These are phyloP conservation scores for Eucalyptus pauciflora DNA, from an alignment of 345 rosid genomes.

Conservation along the genomic window DNA sequence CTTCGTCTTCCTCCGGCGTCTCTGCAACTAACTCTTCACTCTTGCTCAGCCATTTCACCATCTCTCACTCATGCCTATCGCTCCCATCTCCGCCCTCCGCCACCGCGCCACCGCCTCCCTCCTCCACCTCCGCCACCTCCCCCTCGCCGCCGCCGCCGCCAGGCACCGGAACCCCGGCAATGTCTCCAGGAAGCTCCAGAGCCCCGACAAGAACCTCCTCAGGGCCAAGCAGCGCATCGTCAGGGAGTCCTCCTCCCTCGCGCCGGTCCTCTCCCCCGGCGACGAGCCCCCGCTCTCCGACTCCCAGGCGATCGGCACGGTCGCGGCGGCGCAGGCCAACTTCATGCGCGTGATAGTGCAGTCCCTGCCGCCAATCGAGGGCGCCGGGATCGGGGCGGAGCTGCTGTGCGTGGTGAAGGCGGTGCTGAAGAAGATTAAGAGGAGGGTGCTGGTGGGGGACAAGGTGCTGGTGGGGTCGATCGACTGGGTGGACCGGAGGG, in stretches of 20 bases:
- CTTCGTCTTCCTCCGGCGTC: not conserved
- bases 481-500: conserved; percentile 86
- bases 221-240: conserved; percentile 39
- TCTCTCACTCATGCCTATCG: not conserved
- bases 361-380: not conserved
- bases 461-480: conserved; percentile 75
- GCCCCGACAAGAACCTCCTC: conserved; percentile 55
- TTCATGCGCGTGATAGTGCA: conserved; percentile 87
- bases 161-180: conserved; percentile 34
- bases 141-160: conserved; percentile 10
- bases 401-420: conserved; percentile 87
- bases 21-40: not conserved
- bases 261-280: conserved; percentile 54
- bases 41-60: not conserved
- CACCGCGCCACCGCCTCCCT: conserved; percentile 1
- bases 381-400: conserved; percentile 33
- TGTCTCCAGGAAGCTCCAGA: conserved; percentile 29
- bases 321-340: conserved; percentile 89
- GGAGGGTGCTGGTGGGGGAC: conserved; percentile 89
- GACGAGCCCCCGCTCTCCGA: conserved; percentile 42
- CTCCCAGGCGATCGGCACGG: conserved; percentile 78
- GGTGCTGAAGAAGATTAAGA: conserved; percentile 80
- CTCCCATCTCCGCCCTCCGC: conserved; percentile 5
- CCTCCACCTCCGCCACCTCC: conserved; percentile 26
- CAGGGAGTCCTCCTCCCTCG: conserved; percentile 54